Base-by-base conservation (phyloP, 169 alveolate species). In the Plasmodium vinckei region DNA sequence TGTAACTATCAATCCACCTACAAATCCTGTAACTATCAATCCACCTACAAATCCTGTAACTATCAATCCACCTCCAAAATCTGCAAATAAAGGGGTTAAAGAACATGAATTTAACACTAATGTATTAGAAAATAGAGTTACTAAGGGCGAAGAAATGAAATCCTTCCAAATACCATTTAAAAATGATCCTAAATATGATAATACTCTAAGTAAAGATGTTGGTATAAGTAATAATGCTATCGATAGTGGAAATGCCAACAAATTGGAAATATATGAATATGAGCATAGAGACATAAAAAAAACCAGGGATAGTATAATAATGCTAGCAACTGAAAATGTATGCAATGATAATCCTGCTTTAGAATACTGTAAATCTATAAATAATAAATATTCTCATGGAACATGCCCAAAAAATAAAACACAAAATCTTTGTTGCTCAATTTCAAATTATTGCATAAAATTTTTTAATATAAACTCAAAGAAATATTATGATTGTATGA, bases 381-480 rank as follows among this genome's bases (percentile, higher is more conserved):
- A 39, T 17, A 23, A 23, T 27, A 56, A 17, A 7, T n/a, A 25
- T 10, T 33, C 17, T 10, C n/a, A 39, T 19, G 49, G 39, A n/a
- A 7, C 72, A n/a, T 72, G 87, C 25, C 13, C 87, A n/a, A 72
- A 23, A 15, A 70, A 54, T 13, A 12, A 57, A 39, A 72, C 13
- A 7, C 54, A 57, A 59, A 2, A 57, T 56, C 57, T 72, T 27
- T 72, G 87, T 56, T 72, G 87, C 39, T 59, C 68, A 57, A 72
- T 72, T 54, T 72, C 87, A 63, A 70, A 72, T 72, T 72, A 25
- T 6, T 72, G 87, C 17, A 27, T 72, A 61, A 72, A 5, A 17
- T 72, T 19, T 57, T 72, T 72, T 72, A 46, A 19, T n/a, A 12
- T 23, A 1, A 3, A 56, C 54, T 54, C 87, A 15, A 9, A 15